Evolutionary conservation across 2,329 filamentous ascomycete genomes (phyloP), one percentile per base, ranked within the genome.

Genomic region (Xenosphaeropsis pyriputrescens): DNA sequence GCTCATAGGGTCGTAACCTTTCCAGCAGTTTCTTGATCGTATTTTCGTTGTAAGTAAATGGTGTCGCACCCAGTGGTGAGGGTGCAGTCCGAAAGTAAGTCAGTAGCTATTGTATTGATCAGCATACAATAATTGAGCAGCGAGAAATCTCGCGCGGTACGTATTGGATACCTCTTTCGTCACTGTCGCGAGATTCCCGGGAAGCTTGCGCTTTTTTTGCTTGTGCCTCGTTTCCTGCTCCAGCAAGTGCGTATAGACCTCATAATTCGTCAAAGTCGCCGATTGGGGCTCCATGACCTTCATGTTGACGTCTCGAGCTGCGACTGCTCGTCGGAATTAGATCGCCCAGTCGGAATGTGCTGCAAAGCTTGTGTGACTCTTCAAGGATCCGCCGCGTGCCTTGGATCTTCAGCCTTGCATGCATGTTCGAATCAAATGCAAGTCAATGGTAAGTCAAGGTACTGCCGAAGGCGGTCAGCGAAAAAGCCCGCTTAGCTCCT

Each of bases 261-360:
- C 81, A 45, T 72, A 79, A 56, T 85, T 85, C 54, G 75, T 73
- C 50, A 86, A 63, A 32, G 78, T 67, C 5, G 77, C 78, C 19
- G 73, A 73, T 53, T 85, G 78, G 3, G 79, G 64, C 51, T 81
- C 79, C 48, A 85, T 60, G 51, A 86, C 72, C 68, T 83, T 79
- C 75, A 79, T 77, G 30, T 33, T 53, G 26, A 26, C 8, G 22
- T 35, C 18, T 29, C 4, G 19, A 14, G 17, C 14, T 29, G 14
- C 19, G 12, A 14, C 6, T 18, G 17, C 39, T 38, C 16, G 13
- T 39, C 19, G 37, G 22, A 14, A n/a, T 30, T 15, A 32, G 16
- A 32, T 32, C 8, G 14, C 31, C 31, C 31, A 18, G 16, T 32
- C 14, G 8, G 14, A 32, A 15, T 32, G 16, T 32, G 14, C 31